A percentile compares a stretch with the other conserved stretches of the same genome.
Conservation (phyloP, 352 stramenopile species). For the Phytophthora fragariae region DNA sequence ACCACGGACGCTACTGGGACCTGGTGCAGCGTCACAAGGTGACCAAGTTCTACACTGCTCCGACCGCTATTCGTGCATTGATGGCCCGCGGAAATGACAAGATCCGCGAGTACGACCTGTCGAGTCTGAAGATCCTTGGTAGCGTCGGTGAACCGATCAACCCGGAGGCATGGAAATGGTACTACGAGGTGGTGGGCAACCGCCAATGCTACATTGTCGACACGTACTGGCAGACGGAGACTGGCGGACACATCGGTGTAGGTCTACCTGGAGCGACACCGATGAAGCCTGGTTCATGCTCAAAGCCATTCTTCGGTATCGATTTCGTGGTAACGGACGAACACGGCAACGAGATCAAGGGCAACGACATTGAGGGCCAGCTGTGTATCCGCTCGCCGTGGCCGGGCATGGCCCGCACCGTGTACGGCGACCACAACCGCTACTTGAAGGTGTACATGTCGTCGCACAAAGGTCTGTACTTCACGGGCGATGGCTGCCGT, state of each 20-base stretch:
- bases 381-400: slow-evolving; percentile 95
- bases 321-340: slow-evolving; percentile 88
- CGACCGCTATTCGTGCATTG: slow-evolving; percentile 96
- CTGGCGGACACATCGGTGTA: slow-evolving; percentile 94
- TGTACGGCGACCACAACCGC: slow-evolving; percentile 93
- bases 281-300: slow-evolving; percentile 93
- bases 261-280: slow-evolving; percentile 92
- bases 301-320: slow-evolving; percentile 96
- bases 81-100: slow-evolving; percentile 95
- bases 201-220: slow-evolving; percentile 93
- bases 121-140: slow-evolving; percentile 93
- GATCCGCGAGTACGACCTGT: slow-evolving; percentile 71
- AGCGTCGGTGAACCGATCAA: slow-evolving; percentile 99
- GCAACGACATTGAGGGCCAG: slow-evolving; percentile 91
- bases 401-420: slow-evolving; percentile 96
- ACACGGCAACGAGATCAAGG: slow-evolving; percentile 87
- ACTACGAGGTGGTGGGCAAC: slow-evolving; percentile 93
- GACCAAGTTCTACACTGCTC: slow-evolving; percentile 94
- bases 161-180: slow-evolving; percentile 97
- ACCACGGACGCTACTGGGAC: slow-evolving; percentile 96
- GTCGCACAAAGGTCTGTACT: slow-evolving; percentile 97
- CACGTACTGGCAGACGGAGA: slow-evolving; percentile 99
- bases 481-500: slow-evolving; percentile 90
- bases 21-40: slow-evolving; percentile 97
- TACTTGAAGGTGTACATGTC: slow-evolving; percentile 97